Conservation (phyloP, 148 eudicot genomes). For the Drosera capensis region DNA sequence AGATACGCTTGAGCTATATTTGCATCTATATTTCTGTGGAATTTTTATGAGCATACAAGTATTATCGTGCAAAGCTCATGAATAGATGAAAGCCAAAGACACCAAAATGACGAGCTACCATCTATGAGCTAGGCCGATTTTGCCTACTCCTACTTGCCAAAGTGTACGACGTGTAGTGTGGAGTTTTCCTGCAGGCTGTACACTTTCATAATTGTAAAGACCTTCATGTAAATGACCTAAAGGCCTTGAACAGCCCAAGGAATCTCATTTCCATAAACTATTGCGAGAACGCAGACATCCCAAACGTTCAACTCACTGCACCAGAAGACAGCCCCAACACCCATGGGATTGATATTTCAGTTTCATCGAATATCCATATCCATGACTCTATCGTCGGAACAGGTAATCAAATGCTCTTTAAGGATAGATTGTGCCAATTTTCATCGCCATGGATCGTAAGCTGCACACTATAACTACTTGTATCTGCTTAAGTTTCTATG, state of each 20-base stretch:
- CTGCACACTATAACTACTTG: too few relatives aligned
- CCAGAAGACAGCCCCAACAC: constrained; percentile 27
- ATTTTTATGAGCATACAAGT: too few relatives aligned
- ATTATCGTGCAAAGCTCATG: too few relatives aligned
- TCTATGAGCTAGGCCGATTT: too few relatives aligned
- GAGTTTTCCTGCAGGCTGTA: constrained; percentile 18
- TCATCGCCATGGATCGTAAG: too few relatives aligned
- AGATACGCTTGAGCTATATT: too few relatives aligned
- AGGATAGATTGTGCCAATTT: background rate
- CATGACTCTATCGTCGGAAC: constrained; percentile 12
- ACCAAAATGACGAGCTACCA: too few relatives aligned
- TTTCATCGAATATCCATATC: constrained; percentile 7
- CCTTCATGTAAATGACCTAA: constrained; percentile 24
- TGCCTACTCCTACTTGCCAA: constrained; percentile 16
- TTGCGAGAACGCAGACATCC: constrained; percentile 9
- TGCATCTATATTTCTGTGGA: too few relatives aligned
- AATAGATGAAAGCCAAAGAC: too few relatives aligned
- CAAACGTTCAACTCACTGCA: constrained; percentile 17
- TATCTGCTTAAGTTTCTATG: background rate
- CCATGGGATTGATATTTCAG: constrained; percentile 22
- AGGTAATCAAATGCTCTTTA: constrained; percentile 5
- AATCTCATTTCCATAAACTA: constrained; percentile 20
- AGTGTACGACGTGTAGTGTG: constrained; percentile 18
- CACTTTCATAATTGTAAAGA: constrained; percentile 20
- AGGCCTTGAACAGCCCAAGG: constrained; percentile 35